A percentile compares a stretch with the other conserved stretches of the same genome.
phyloP scores from a whole-genome alignment of 257 asterid species.

The Buddleja alternifolia region DNA sequence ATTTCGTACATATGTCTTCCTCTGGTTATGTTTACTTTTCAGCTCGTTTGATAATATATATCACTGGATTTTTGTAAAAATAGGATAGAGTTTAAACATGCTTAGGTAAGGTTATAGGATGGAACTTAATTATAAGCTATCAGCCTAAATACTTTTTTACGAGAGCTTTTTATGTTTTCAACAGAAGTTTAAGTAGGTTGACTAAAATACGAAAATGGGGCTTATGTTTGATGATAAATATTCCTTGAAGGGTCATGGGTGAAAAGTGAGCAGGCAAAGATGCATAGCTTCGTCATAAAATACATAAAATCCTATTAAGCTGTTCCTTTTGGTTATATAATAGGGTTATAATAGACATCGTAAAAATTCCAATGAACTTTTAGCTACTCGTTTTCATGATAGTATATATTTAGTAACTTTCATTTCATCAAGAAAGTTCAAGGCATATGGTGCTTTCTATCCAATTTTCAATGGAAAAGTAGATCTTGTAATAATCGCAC shows the following conservation, averaged over 20 bases:
- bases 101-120: conserved; percentile 6
- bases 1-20: background rate
- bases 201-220: background rate
- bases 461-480: background rate
- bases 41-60: background rate
- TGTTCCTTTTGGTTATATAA: too few relatives aligned
- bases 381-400: too few relatives aligned
- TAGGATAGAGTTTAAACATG: background rate
- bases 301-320: too few relatives aligned
- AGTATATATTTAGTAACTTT: background rate
- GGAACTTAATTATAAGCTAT: background rate
- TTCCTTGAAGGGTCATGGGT: too few relatives aligned
- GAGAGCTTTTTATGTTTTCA: too few relatives aligned
- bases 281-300: background rate
- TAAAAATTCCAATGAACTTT: too few relatives aligned
- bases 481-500: background rate
- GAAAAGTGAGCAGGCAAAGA: background rate
- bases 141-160: too few relatives aligned
- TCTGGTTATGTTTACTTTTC: background rate
- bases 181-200: too few relatives aligned
- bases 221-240: too few relatives aligned
- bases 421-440: background rate
- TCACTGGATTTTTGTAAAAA: background rate
- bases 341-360: too few relatives aligned
- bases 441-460: too few relatives aligned